These are phyloP conservation scores for Isatis lusitanica DNA, from an alignment of 441 rosid species.

Conservation along the genomic window DNA sequence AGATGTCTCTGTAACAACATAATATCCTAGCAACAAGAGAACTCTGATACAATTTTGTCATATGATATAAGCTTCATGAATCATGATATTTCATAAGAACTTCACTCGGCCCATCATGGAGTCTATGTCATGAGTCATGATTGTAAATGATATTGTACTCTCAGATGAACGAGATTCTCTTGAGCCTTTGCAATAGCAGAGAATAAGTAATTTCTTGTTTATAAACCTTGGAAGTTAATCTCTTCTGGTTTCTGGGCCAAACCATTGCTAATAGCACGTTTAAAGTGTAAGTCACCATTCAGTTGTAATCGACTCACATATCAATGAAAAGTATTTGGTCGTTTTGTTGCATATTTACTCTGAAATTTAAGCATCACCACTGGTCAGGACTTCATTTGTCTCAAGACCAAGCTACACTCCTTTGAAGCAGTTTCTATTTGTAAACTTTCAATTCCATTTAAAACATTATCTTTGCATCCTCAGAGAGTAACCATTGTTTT, in stretches of 20 bases:
- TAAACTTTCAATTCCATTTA: background rate
- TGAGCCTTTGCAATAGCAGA: background rate
- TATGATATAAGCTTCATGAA: background rate
- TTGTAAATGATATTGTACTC: background rate
- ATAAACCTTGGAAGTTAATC: background rate
- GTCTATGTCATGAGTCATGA: background rate
- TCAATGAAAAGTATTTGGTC: too few species aligned
- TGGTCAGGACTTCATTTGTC: background rate
- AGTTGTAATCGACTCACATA: too few species aligned
- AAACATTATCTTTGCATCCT: background rate
- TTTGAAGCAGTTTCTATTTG: background rate
- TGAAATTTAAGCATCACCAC: too few species aligned
- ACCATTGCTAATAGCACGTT: background rate
- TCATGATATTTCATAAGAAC: background rate
- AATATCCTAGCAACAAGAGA: background rate
- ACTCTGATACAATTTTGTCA: background rate
- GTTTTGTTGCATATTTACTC: too few species aligned
- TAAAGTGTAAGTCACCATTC: background rate
- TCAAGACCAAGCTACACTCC: background rate
- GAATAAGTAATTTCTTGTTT: background rate
- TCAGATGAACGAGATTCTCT: background rate
- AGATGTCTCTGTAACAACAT: background rate
- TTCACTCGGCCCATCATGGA: background rate
- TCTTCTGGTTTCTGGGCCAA: background rate
- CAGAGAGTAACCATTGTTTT: background rate